These are phyloP conservation scores for Cercospora sesami DNA, from an alignment of 2,329 filamentous ascomycete genomes.

Conservation along the genomic window DNA sequence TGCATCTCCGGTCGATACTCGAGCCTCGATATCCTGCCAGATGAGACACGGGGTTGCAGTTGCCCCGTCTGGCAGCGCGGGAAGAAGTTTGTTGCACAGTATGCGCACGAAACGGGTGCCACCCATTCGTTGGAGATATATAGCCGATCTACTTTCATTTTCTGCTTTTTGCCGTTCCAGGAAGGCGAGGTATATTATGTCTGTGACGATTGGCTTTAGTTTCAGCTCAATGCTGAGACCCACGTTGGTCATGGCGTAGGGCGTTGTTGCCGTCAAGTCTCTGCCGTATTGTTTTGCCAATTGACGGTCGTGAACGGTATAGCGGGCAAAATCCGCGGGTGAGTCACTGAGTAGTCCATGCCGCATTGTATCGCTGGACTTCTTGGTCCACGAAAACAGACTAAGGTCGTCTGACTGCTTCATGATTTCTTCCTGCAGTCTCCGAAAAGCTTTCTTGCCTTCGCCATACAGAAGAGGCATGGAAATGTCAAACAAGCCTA, in stretches of 20 bases:
- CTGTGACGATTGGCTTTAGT: neutral
- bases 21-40: neutral
- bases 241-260: neutral
- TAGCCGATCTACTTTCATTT: neutral
- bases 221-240: neutral
- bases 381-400: conserved; percentile 5
- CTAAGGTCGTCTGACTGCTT: conserved; percentile 9
- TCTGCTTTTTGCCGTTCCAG: neutral
- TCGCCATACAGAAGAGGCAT: conserved; percentile 49
- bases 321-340: neutral
- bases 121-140: neutral
- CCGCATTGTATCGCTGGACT: neutral
- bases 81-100: neutral
- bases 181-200: neutral
- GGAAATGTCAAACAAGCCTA: conserved; percentile 44
- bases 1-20: neutral
- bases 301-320: neutral
- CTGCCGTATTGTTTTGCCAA: neutral
- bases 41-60: neutral
- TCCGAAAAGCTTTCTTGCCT: conserved; percentile 15
- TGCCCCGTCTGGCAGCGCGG: neutral
- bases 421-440: conserved; percentile 20
- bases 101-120: neutral
- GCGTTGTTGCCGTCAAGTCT: neutral
- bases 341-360: neutral